phyloP scores from a whole-genome alignment of 495 filamentous ascomycete genomes.

The Cladorrhinum samala region DNA sequence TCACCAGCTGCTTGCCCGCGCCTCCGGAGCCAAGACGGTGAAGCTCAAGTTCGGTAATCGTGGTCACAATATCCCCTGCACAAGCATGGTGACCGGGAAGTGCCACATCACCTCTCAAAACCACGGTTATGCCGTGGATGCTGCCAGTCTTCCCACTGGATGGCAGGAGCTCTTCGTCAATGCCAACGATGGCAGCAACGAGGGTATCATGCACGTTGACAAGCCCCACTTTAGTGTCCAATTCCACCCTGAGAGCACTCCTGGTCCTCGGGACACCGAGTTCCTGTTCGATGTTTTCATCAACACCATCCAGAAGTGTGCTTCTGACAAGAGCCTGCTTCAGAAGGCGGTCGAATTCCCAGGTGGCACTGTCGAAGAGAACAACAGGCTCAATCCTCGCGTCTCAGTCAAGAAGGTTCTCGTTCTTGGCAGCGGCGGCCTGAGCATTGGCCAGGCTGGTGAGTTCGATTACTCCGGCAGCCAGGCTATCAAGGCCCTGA shows the following conservation, averaged over 20 bases:
- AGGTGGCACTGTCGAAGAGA: constrained; percentile 72
- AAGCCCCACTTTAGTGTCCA: constrained; percentile 96
- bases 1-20: constrained; percentile 87
- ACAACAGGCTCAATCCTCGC: constrained; percentile 64
- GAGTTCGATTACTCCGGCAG: constrained; percentile 98
- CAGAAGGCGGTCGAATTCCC: constrained; percentile 72
- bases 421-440: constrained; percentile 84
- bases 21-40: constrained; percentile 75
- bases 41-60: constrained; percentile 99
- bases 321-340: constrained; percentile 55
- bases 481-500: constrained; percentile 91
- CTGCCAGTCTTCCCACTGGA: constrained; percentile 60
- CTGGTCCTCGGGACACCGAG: constrained; percentile 93
- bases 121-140: constrained; percentile 89
- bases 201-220: constrained; percentile 82
- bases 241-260: constrained; percentile 96
- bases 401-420: constrained; percentile 89
- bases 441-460: constrained; percentile 94
- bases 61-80: constrained; percentile 97
- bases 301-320: constrained; percentile 64
- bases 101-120: constrained; percentile 99
- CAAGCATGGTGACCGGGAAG: constrained; percentile 83
- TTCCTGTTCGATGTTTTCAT: constrained; percentile 97
- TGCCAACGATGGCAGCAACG: constrained; percentile 95
- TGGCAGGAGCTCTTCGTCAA: constrained; percentile 97